Evolutionary conservation across 305 asterid genomes (phyloP).

Genomic region (Solanum chacoense): DNA sequence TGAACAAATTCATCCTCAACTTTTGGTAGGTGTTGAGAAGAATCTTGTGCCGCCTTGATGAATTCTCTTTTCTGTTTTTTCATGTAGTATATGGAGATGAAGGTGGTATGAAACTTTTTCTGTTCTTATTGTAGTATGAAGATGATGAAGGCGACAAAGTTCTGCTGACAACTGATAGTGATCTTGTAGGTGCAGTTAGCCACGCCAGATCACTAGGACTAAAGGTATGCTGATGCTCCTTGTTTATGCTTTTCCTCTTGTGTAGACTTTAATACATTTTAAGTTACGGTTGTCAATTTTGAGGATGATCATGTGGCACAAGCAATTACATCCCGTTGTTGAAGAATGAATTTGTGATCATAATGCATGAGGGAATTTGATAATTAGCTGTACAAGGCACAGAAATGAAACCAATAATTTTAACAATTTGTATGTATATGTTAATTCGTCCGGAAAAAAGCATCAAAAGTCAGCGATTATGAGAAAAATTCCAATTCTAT

Average conservation of each 20-base stretch:
- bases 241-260: not conserved
- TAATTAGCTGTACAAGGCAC: not conserved
- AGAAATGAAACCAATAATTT: not conserved
- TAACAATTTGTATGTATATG: not conserved
- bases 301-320: not conserved
- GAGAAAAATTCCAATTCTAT: not conserved
- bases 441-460: not conserved
- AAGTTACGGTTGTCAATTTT: not conserved
- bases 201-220: conserved; percentile 57
- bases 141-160: conserved; percentile 96
- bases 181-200: conserved; percentile 71
- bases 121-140: conserved; percentile 47
- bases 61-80: not conserved
- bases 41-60: not conserved
- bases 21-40: conserved; percentile 50
- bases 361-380: not conserved
- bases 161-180: conserved; percentile 67
- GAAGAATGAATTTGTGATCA: not conserved
- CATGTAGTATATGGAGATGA: not conserved
- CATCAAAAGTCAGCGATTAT: not conserved
- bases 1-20: conserved; percentile 44
- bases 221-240: conserved; percentile 38
- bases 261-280: not conserved
- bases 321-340: not conserved
- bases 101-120: not conserved